These are phyloP conservation scores for Davidsoniella eucalypti DNA, from an alignment of 2,329 filamentous ascomycete species.

Conservation along the genomic window DNA sequence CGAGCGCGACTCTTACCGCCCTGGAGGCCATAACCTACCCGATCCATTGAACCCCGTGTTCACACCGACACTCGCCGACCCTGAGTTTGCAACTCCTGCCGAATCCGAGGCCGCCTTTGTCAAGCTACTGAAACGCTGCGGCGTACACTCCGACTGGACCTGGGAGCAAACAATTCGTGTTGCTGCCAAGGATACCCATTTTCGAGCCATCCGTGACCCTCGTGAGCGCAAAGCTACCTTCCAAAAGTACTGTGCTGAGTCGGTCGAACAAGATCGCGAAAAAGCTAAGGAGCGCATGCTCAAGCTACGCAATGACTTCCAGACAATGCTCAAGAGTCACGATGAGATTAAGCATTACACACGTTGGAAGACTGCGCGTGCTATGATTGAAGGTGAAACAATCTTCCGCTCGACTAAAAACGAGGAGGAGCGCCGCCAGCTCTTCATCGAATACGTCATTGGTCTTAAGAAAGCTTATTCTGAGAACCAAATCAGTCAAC, in stretches of 20 bases:
- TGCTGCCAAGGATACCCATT: slow-evolving; percentile 81
- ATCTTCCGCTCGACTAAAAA: slow-evolving; percentile 84
- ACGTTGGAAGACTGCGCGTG: slow-evolving; percentile 87
- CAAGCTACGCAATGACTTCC: slow-evolving; percentile 86
- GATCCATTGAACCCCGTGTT: slow-evolving; percentile 18
- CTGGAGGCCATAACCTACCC: not conserved
- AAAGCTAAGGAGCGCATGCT: slow-evolving; percentile 81
- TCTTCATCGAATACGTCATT: slow-evolving; percentile 86
- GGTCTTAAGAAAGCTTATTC: slow-evolving; percentile 67
- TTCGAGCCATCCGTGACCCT: slow-evolving; percentile 81
- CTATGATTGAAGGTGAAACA: slow-evolving; percentile 87
- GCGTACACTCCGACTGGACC: slow-evolving; percentile 78
- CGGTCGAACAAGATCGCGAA: slow-evolving; percentile 84
- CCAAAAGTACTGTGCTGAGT: slow-evolving; percentile 84
- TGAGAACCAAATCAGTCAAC: slow-evolving; percentile 54
- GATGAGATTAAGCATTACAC: slow-evolving; percentile 96
- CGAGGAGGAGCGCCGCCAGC: slow-evolving; percentile 70
- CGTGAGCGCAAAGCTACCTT: slow-evolving; percentile 82
- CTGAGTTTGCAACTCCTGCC: slow-evolving; percentile 63
- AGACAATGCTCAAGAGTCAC: slow-evolving; percentile 88
- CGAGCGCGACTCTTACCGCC: slow-evolving; percentile 20
- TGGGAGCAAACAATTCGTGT: slow-evolving; percentile 82
- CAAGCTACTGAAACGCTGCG: slow-evolving; percentile 71
- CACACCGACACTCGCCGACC: slow-evolving; percentile 49
- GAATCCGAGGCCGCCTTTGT: slow-evolving; percentile 87